phyloP scores from a whole-genome alignment of 148 eudicot genomes.

The Dysphania ambrosioides region DNA sequence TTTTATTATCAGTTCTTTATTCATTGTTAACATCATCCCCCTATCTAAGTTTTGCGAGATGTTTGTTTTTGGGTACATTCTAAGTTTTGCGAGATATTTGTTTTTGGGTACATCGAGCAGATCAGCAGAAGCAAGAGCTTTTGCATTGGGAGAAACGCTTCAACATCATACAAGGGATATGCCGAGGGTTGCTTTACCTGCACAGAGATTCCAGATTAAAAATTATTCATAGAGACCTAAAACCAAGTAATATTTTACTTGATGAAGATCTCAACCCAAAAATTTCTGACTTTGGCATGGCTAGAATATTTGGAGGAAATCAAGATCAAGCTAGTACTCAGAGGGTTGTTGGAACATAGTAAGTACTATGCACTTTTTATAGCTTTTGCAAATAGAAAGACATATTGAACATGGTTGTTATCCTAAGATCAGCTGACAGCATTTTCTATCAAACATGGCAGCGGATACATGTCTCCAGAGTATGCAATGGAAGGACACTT shows the following conservation, averaged over 20 bases:
- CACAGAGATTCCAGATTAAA: conserved; percentile 44
- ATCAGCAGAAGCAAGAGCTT: conserved; percentile 16
- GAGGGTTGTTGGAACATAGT: conserved; percentile 44
- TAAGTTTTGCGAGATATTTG: too few species aligned
- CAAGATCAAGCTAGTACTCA: conserved; percentile 33
- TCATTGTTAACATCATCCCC: too few species aligned
- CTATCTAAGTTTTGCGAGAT: too few species aligned
- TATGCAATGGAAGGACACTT: conserved; percentile 35
- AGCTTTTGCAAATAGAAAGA: too few species aligned
- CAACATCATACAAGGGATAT: conserved; percentile 30
- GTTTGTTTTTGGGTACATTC: too few species aligned
- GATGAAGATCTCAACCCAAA: conserved; percentile 37
- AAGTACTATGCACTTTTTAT: conserved; percentile 18
- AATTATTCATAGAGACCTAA: conserved; percentile 48
- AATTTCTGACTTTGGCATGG: conserved; percentile 48
- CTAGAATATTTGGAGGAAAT: conserved; percentile 31
- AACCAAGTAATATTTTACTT: conserved; percentile 41
- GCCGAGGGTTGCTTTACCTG: conserved; percentile 45
- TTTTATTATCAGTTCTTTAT: too few species aligned
- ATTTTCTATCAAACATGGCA: conserved; percentile 14
- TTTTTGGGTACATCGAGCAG: conserved; percentile 3
- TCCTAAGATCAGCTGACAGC: not conserved
- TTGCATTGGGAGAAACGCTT: conserved; percentile 47
- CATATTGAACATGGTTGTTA: not conserved
- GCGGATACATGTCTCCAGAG: conserved; percentile 37